These are phyloP conservation scores for Anastatica hierochuntica DNA, from an alignment of 345 rosid species.

Conservation along the genomic window DNA sequence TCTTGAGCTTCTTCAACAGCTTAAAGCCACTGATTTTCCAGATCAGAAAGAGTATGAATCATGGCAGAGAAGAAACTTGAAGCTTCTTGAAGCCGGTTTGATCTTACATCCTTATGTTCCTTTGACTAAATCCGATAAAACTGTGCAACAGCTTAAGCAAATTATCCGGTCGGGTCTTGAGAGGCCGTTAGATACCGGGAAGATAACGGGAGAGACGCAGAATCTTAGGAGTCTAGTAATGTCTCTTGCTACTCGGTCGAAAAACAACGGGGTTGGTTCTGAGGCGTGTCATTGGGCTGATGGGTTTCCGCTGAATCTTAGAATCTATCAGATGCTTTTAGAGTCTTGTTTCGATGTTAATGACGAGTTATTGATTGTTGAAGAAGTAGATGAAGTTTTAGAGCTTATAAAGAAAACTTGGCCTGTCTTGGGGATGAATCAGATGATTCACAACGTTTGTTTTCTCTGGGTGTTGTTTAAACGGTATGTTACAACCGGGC, in stretches of 20 bases:
- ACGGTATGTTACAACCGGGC: constrained; percentile 64
- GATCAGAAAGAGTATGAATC: constrained; percentile 59
- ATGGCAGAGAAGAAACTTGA: constrained; percentile 79
- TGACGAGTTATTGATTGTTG: constrained; percentile 58
- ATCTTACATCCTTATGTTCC: constrained; percentile 65
- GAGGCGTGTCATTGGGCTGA: constrained; percentile 94
- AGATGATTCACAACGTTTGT: constrained; percentile 69
- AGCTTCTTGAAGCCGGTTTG: constrained; percentile 84
- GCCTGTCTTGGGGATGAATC: constrained; percentile 71
- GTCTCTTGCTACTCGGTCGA: constrained; percentile 61
- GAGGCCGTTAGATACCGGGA: constrained; percentile 59
- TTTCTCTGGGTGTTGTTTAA: constrained; percentile 82
- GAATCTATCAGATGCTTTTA: constrained; percentile 60
- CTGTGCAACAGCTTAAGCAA: constrained; percentile 49
- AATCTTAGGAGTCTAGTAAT: constrained; percentile 51
- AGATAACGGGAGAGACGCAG: constrained; percentile 58
- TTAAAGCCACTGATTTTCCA: constrained; percentile 62
- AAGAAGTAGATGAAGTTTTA: constrained; percentile 82
- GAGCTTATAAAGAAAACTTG: constrained; percentile 92
- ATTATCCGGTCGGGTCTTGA: constrained; percentile 46
- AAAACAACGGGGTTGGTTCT: constrained; percentile 47
- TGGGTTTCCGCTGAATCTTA: constrained; percentile 69
- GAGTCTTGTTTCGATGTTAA: constrained; percentile 81
- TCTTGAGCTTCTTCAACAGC: constrained; percentile 81
- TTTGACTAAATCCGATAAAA: constrained; percentile 36